Base-by-base conservation (phyloP, 2,329 filamentous ascomycete species). In the Colletotrichum nymphaeae region DNA sequence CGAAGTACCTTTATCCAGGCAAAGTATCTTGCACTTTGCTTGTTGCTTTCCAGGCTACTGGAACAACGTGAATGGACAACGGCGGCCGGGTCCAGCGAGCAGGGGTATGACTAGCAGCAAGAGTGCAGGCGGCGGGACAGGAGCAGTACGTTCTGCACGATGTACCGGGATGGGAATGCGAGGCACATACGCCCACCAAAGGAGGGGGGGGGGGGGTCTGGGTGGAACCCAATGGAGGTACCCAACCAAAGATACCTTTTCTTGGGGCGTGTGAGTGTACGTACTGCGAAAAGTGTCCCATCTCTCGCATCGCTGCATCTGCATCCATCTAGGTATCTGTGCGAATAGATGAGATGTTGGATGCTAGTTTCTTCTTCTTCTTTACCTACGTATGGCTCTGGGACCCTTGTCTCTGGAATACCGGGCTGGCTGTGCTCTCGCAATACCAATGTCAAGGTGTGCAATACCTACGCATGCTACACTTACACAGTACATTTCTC, bases 11-110 rank as follows among this genome's bases (percentile, higher is more conserved):
- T 63, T 8, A 19, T 42, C 37, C 19, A 32, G 35, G 30, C 4
- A 35, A 46, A 58, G 57, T 55, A 68, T 74, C 22, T 63, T 63
- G 52, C 56, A 49, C 24, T 72, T 72, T 66, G 69, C 14, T 63
- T 35, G 57, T 24, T 42, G 37, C 37, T 42, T 67, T 57, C 63
- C 58, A 69, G 72, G 46, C n/a, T 59, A 49, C 69, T 59, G 57
- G 72, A 72, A 68, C 49, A 68, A 76, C 74, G 71, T 81, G 78
- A 80, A 76, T 82, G 80, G 78, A 78, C 73, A 74, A 76, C 65
- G 68, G 64, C 63, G 69, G 63, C 68, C 58, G 73, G 77, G 76
- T 79, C 76, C 77, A 59, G 70, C 78, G 76, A 78, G 79, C 80
- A 71, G 76, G 55, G 73, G 66, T 74, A 67, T 57, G 67, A 42